Conservation (phyloP, 2,329 filamentous ascomycete species). For the Zarea fungicola region DNA sequence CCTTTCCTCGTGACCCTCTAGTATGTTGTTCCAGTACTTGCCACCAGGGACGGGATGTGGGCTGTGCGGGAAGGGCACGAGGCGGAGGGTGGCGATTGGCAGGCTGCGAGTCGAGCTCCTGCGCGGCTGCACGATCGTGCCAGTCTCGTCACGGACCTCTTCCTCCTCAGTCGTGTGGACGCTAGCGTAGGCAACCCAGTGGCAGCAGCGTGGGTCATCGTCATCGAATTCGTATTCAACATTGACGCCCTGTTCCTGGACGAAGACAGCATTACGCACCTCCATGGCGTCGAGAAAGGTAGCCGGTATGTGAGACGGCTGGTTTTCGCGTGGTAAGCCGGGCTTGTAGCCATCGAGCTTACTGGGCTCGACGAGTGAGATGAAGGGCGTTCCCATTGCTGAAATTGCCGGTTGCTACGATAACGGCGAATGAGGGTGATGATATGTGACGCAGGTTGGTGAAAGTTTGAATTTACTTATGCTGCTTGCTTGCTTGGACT, state of each 20-base stretch:
- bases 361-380: constrained; percentile 42
- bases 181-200: constrained; percentile 81
- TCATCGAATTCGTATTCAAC: constrained; percentile 70
- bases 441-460: neutral
- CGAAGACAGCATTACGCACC: constrained; percentile 57
- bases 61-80: constrained; percentile 75
- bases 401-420: neutral
- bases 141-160: constrained; percentile 39
- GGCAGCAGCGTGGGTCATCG: constrained; percentile 73
- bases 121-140: constrained; percentile 35
- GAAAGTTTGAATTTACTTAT: neutral
- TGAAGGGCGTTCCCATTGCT: constrained; percentile 46
- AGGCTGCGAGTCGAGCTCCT: constrained; percentile 39
- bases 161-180: constrained; percentile 43
- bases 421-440: neutral
- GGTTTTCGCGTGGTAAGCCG: constrained; percentile 34
- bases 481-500: too few relatives aligned
- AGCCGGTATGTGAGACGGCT: constrained; percentile 42
- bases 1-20: constrained; percentile 24
- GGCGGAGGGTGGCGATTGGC: constrained; percentile 68
- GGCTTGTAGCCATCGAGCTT: constrained; percentile 45
- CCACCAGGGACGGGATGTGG: constrained; percentile 53
- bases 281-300: constrained; percentile 60
- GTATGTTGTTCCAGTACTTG: constrained; percentile 40
- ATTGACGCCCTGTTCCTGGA: constrained; percentile 52